Evolutionary conservation across 768 basidiomycete species (phyloP).

Genomic region (Boletus bicolor): DNA sequence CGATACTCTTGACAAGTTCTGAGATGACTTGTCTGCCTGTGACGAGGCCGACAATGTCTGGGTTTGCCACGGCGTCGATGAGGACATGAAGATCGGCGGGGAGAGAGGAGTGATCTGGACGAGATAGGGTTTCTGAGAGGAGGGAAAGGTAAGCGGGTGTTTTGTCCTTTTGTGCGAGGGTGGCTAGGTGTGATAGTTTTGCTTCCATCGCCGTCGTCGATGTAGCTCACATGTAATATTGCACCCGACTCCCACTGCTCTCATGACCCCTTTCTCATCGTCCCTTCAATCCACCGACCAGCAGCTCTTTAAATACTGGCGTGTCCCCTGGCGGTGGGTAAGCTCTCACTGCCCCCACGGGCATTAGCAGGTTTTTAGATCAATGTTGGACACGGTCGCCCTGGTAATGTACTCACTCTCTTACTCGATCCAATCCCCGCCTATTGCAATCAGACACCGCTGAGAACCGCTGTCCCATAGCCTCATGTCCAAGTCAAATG

Average conservation of each 20-base stretch:
- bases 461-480: conserved; percentile 20
- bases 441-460: conserved; percentile 10
- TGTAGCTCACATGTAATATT: background rate
- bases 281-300: background rate
- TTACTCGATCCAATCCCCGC: background rate
- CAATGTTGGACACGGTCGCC: conserved; percentile 21
- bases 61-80: conserved; percentile 78
- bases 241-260: background rate
- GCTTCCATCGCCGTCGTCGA: conserved; percentile 50
- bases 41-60: conserved; percentile 79
- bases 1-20: conserved; percentile 73
- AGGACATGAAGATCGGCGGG: conserved; percentile 62
- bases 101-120: conserved; percentile 43
- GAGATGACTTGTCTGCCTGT: conserved; percentile 85
- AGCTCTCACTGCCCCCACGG: conserved; percentile 6
- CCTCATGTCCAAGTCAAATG: conserved; percentile 10
- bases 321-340: background rate
- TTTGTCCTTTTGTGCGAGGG: conserved; percentile 82
- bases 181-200: conserved; percentile 58
- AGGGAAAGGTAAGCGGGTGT: conserved; percentile 69
- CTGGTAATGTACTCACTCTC: conserved; percentile 25
- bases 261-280: background rate
- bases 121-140: conserved; percentile 62
- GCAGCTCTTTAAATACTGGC: background rate
- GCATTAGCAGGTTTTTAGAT: background rate